phyloP scores from a whole-genome alignment of 1,284 basidiomycete genomes.

The Fomitopsis pinicola region DNA sequence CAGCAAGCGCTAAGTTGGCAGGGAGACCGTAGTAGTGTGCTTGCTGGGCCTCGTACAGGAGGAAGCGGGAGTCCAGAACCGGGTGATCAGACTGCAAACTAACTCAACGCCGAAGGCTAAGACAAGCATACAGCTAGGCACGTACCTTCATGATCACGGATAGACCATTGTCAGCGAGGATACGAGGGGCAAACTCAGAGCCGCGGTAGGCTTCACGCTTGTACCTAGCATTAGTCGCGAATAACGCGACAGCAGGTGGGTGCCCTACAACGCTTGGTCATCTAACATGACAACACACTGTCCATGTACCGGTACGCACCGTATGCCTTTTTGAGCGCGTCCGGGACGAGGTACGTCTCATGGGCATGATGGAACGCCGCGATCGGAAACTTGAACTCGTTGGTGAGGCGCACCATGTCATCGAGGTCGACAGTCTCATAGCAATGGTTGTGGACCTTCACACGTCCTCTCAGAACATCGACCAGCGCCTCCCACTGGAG shows the following conservation, averaged over 20 bases:
- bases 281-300: too few relatives aligned
- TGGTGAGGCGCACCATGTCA: conserved; percentile 61
- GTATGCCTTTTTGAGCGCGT: conserved; percentile 71
- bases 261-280: conserved; percentile 15
- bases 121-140: neutral
- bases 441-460: conserved; percentile 80
- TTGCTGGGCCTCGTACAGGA: conserved; percentile 69
- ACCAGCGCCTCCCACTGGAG: conserved; percentile 81
- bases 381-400: conserved; percentile 80
- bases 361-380: conserved; percentile 86
- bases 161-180: conserved; percentile 73
- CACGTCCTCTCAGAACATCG: conserved; percentile 73
- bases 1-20: conserved; percentile 41
- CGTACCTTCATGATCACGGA: conserved; percentile 58
- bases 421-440: conserved; percentile 36
- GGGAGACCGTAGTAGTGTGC: conserved; percentile 59
- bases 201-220: conserved; percentile 86
- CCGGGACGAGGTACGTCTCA: conserved; percentile 83
- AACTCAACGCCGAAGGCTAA: conserved; percentile 19
- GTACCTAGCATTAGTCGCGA: conserved; percentile 62
- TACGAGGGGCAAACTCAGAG: conserved; percentile 78
- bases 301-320: conserved; percentile 13
- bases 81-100: conserved; percentile 59
- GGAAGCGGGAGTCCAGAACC: conserved; percentile 59
- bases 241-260: conserved; percentile 76